Conservation (phyloP, 2,329 filamentous ascomycete species). For the Paecilomyces formosus region DNA sequence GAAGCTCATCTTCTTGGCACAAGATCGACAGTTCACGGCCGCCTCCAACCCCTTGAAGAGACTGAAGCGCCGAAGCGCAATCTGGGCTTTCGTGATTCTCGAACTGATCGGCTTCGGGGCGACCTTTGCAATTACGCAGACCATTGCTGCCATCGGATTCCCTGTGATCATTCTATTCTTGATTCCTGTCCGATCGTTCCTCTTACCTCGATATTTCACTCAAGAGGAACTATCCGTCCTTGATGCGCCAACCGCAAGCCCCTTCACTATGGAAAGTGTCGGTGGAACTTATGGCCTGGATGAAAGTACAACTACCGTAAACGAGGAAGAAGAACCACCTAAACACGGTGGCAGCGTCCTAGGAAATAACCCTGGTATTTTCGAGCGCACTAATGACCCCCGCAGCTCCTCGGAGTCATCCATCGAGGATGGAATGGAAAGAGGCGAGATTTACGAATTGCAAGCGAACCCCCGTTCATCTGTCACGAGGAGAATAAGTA, state of each 20-base stretch:
- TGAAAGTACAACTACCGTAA: constrained; percentile 8
- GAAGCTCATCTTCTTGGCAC: constrained; percentile 63
- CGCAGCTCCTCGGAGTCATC: constrained; percentile 19
- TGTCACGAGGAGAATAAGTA: constrained; percentile 6
- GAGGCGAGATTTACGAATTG: constrained; percentile 32
- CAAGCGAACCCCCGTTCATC: not conserved
- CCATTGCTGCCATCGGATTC: constrained; percentile 74
- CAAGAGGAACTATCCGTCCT: constrained; percentile 54
- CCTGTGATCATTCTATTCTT: constrained; percentile 65
- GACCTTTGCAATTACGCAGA: constrained; percentile 78
- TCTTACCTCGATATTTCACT: constrained; percentile 57
- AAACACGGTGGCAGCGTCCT: constrained; percentile 2
- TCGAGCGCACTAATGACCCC: constrained; percentile 8
- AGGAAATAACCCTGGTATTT: constrained; percentile 10
- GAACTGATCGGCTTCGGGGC: constrained; percentile 66
- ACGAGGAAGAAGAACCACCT: constrained; percentile 2
- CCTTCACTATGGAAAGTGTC: constrained; percentile 69
- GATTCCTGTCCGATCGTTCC: constrained; percentile 57
- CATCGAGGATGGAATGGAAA: constrained; percentile 32
- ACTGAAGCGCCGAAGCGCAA: constrained; percentile 54
- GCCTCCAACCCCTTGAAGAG: constrained; percentile 51
- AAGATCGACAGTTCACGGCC: constrained; percentile 56
- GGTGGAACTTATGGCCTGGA: constrained; percentile 53
- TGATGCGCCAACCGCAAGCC: constrained; percentile 67
- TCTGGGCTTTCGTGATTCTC: constrained; percentile 64